Base-by-base conservation (phyloP, 331 rosid species). In the Prunus yedoensis region DNA sequence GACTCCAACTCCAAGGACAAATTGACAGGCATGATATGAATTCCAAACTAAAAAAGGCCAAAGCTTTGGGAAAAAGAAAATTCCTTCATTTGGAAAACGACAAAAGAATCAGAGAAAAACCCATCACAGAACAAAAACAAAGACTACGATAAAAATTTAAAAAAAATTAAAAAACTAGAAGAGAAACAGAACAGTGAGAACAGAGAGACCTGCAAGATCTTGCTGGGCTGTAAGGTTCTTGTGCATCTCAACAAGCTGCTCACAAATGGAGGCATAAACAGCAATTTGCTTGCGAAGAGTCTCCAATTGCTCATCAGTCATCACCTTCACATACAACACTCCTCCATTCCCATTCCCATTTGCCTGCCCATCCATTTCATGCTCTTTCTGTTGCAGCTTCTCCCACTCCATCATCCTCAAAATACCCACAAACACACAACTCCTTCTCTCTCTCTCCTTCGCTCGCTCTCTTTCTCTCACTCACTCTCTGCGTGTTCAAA, bases 241-340 rank as follows among this genome's bases (percentile, higher is more conserved):
- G 73, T 95, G 99, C 96, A 92, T 87, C 84, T 92, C 88, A 70
- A 95, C 89, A 2, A 95, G 97, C 68, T 89, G 94, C 27, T 95
- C 97, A 30, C 96, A 95, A 27, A 95, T 92, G 75, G 91, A 68
- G 61, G 88, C 91, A 81, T 95, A 95, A 66, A 85, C 88, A 0
- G 98, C 91, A 64, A 95, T 95, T 67, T 95, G 98, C 74, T 95
- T 85, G 64, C 99, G 81, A 4, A 95, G 91, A 75, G 98, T 92
- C 70, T 95, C 98, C 80, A 95, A 78, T 67, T 95, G 99, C 18
- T 89, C 98, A 78, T 95, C 99, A 3, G 99, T 95, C 99, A 95
- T 95, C 14, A 95, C 99, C 62, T 92, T 90, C 60, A 95, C 96
- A 77, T 85, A 91, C 85, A 80, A 30, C 23, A 73, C 79, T 17